A percentile compares a stretch with the other conserved stretches of the same genome.
Conservation (phyloP, 768 basidiomycete species). For the Kwoniella pini region DNA sequence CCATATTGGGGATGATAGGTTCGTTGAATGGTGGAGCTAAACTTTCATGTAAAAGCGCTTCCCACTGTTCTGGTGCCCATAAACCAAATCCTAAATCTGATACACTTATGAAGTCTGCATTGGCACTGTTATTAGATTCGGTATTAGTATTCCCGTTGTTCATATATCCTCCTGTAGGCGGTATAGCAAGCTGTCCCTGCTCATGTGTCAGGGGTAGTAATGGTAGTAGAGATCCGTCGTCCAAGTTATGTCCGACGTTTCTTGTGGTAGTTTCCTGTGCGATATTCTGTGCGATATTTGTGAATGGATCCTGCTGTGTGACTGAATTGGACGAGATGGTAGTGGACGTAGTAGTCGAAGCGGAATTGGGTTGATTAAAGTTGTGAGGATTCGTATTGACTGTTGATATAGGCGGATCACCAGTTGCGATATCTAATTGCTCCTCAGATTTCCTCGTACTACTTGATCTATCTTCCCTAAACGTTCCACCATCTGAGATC, state of each 20-base stretch:
- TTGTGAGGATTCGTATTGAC: no score
- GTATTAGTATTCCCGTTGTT: neutral
- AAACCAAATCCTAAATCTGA: constrained; percentile 15
- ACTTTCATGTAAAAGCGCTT: constrained; percentile 16
- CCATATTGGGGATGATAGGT: constrained; percentile 15
- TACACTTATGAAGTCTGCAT: neutral
- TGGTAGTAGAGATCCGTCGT: neutral
- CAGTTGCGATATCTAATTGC: neutral
- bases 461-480: neutral
- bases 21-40: constrained; percentile 27
- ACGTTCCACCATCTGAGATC: neutral
- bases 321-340: no score
- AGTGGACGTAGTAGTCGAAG: no score
- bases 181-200: neutral
- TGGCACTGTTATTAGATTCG: neutral
- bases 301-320: no score
- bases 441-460: neutral
- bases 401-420: neutral
- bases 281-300: no score
- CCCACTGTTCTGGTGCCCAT: constrained; percentile 29
- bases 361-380: no score
- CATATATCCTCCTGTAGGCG: constrained; percentile 1
- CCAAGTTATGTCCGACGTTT: neutral
- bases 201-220: neutral
- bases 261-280: no score